Base-by-base conservation (phyloP, 2,329 filamentous ascomycete genomes). In the Amesomyces nigricolor region DNA sequence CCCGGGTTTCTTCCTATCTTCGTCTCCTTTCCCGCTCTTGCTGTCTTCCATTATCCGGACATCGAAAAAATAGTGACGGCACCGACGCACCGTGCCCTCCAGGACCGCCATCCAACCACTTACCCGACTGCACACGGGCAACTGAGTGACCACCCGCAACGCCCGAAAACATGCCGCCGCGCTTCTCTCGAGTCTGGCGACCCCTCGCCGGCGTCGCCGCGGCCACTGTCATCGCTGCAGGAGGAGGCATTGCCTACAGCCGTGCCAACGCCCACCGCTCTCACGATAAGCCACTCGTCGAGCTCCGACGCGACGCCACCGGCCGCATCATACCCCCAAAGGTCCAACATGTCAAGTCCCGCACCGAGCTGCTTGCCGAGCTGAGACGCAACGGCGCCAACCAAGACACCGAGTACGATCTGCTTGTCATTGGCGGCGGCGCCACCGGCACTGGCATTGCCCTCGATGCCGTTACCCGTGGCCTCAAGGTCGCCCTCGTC, bases 391-490 rank as follows among this genome's bases (percentile, higher is more conserved):
- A 76, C 72, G 70, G 53, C 49, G 37, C 58, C 3, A 60, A 68
- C 46, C 63, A 67, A 32, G 70, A 72, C 13, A 71, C 84, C 43
- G 77, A 81, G 52, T 92, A 91, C 65, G 88, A 92, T 67, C 75
- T 92, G 37, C 75, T 92, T 61, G 77, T 92, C 63, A 89, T 92
- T 64, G 88, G 88, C 54, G 88, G 83, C 61, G 88, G 88, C 61
- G 88, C 88, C 11, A 92, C 88, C 2, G 88, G 88, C n/a, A 80
- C 87, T 7, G 88, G 88, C 26, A 89, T 92, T 64, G 88, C 88
- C 11, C 79, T 92, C 45, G 88, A 92, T 71, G 88, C 88, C 42
- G 86, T 83, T 19, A 91, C 88, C 3, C 80, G 88, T 63, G 88
- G 88, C 2, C 73, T 92, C 64, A 89, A 85, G 72, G 88, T 92